phyloP scores from a whole-genome alignment of 139 green algal genomes.

The Tetraselmis striata region DNA sequence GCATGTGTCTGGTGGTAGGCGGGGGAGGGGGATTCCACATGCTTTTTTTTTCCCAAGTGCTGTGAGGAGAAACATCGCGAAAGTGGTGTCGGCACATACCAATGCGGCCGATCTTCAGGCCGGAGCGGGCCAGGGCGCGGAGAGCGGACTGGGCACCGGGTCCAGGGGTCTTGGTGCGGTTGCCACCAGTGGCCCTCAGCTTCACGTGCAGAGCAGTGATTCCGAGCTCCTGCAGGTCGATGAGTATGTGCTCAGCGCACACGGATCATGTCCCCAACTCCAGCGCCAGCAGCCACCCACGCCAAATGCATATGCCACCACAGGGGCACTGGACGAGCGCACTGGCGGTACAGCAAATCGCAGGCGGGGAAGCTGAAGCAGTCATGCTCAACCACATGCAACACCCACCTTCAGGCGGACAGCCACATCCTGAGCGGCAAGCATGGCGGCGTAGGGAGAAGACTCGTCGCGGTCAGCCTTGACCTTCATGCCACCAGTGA shows the following conservation, averaged over 20 bases:
- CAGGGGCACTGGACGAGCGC: too few relatives aligned
- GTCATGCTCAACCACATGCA: too few relatives aligned
- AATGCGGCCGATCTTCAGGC: slow-evolving; percentile 99
- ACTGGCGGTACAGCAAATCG: too few relatives aligned
- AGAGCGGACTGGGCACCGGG: slow-evolving; percentile 95
- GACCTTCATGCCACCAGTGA: slow-evolving; percentile 99
- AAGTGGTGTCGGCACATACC: slow-evolving; percentile 24
- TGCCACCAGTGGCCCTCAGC: slow-evolving; percentile 95
- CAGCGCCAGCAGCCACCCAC: too few relatives aligned
- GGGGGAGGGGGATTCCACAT: too few relatives aligned
- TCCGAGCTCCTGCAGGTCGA: slow-evolving; percentile 82
- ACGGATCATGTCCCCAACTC: too few relatives aligned
- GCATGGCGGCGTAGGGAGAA: slow-evolving; percentile 98
- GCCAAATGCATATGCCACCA: too few relatives aligned
- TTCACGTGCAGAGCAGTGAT: slow-evolving; percentile 99
- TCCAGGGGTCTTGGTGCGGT: slow-evolving; percentile 98
- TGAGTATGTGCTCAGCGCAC: too few relatives aligned
- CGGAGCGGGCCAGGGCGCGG: slow-evolving; percentile 91
- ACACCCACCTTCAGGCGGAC: slow-evolving; percentile 93
- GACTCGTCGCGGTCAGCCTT: slow-evolving; percentile 99
- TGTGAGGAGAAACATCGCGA: neutral
- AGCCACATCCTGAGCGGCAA: slow-evolving; percentile 98
- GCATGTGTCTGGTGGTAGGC: too few relatives aligned
- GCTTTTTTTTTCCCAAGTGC: too few relatives aligned
- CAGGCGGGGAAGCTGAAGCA: too few relatives aligned